phyloP scores from a whole-genome alignment of 2,329 filamentous ascomycete genomes.

The Capronia coronata region DNA sequence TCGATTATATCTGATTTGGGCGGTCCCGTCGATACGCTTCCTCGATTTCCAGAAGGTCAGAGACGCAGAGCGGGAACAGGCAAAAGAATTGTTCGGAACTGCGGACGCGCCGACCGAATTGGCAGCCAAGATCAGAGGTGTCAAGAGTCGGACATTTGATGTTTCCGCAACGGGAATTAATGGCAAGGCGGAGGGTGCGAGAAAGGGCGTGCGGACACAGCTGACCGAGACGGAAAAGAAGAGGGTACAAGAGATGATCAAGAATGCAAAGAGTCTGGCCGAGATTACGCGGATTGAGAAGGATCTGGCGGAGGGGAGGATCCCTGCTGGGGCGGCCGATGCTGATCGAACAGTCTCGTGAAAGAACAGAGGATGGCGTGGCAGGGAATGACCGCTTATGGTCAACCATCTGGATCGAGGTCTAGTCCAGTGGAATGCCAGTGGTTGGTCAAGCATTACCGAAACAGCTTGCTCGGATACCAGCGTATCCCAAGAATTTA shows the following conservation, averaged over 20 bases:
- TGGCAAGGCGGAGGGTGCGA: slow-evolving; percentile 37
- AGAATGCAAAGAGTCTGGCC: slow-evolving; percentile 77
- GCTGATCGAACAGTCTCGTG: slow-evolving; percentile 32
- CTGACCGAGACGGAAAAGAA: slow-evolving; percentile 84
- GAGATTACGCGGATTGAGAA: slow-evolving; percentile 89
- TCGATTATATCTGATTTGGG: slow-evolving; percentile 84
- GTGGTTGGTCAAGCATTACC: too few relatives aligned
- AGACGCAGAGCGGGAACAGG: slow-evolving; percentile 70
- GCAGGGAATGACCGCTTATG: too few relatives aligned
- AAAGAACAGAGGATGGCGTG: not conserved
- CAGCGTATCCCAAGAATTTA: too few relatives aligned
- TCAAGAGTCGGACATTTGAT: slow-evolving; percentile 72
- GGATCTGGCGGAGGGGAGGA: slow-evolving; percentile 78
- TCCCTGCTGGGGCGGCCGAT: slow-evolving; percentile 58
- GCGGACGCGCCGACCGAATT: slow-evolving; percentile 69
- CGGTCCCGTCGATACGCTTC: slow-evolving; percentile 76
- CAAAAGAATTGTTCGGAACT: slow-evolving; percentile 77
- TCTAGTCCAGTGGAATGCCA: too few relatives aligned
- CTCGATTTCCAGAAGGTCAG: slow-evolving; percentile 91
- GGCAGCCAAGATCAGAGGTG: slow-evolving; percentile 75
- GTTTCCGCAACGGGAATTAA: slow-evolving; percentile 35
- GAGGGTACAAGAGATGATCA: slow-evolving; percentile 77
- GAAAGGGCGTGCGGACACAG: slow-evolving; percentile 69
- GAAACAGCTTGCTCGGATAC: too few relatives aligned
- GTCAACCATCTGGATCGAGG: too few relatives aligned